Base-by-base conservation (phyloP, 1,284 basidiomycete species). In the Paramarasmius palmivorus region DNA sequence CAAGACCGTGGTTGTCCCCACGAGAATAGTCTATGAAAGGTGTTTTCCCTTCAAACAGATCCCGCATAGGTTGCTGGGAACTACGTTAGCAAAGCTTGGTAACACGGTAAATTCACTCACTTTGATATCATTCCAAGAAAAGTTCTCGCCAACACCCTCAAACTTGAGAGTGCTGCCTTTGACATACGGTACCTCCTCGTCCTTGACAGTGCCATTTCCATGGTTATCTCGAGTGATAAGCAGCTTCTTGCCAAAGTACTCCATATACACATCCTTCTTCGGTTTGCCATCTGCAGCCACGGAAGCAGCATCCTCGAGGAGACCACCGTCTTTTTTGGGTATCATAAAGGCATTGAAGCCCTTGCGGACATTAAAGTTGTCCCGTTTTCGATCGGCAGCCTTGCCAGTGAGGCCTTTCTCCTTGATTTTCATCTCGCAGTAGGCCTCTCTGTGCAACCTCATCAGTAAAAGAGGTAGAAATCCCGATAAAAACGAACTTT, bases 381-480 rank as follows among this genome's bases (percentile, higher is more conserved):
- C 80, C 56, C 79, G 79, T 57, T 81, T 79, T 59, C 77, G 69
- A 42, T 73, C 72, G 22, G 83, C 86, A 25, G 77, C 82, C 67
- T 83, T 87, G 55, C 84, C 88, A 37, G 75, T 86, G 37, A 92
- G 75, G 8, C 94, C 94, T 73, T 98, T 97, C 75, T 98, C 95
- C 73, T 93, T 90, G 73, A 95, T 92, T 76, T 98, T 99, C 93
- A 95, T 96, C 61, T 93, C 85, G 65, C 94, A 93, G 71, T 98
- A 99, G 6, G 79, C 93, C 59, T 90, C 88, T 68, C 91, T 93
- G 61, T 23, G 25, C 19, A 44, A 48, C 38, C 29, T n/a, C 19
- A 38, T 37, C 17, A n/a, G n/a, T 45, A 44, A 14, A 22, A 39
- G 45, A 10, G 54, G 12, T 17, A 25, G 26, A 48, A 14, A 50